Evolutionary conservation across 345 rosid genomes (phyloP).

Genomic region (Lagerstroemia speciosa): DNA sequence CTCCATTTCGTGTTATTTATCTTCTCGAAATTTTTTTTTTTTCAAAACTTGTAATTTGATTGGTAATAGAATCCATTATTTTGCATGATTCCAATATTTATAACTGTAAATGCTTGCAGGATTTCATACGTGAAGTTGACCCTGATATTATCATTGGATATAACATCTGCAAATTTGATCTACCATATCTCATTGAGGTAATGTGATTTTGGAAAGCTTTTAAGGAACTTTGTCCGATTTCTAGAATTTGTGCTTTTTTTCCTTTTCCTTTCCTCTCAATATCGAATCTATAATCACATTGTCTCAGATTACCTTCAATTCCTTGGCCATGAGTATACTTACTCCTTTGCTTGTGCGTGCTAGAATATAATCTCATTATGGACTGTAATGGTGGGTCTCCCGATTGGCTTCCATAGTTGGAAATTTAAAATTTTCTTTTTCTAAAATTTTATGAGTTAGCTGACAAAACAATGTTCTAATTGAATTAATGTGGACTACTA

Average conservation of each 20-base stretch:
- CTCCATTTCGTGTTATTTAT: no score
- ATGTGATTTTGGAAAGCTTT: constrained; percentile 12
- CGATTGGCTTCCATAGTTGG: not conserved
- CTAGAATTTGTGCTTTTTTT: constrained; percentile 2
- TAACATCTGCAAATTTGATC: constrained; percentile 95
- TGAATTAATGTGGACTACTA: not conserved
- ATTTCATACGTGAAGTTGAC: constrained; percentile 77
- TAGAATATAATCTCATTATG: not conserved
- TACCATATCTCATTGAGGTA: constrained; percentile 98
- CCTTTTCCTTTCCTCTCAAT: not conserved
- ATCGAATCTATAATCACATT: not conserved
- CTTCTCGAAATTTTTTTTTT: no score
- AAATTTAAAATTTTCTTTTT: not conserved
- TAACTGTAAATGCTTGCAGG: constrained; percentile 42
- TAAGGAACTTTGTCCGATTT: not conserved
- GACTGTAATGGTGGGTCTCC: not conserved
- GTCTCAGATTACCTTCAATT: not conserved
- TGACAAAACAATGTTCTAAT: not conserved
- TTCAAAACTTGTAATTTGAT: not conserved
- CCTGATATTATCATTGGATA: constrained; percentile 97
- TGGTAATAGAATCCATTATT: not conserved
- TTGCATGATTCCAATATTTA: not conserved
- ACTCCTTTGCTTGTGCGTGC: not conserved
- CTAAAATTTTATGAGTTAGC: not conserved
- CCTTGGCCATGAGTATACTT: not conserved